phyloP scores from a whole-genome alignment of 805 yeast species.

The Zygosaccharomyces kombuchaensis region DNA sequence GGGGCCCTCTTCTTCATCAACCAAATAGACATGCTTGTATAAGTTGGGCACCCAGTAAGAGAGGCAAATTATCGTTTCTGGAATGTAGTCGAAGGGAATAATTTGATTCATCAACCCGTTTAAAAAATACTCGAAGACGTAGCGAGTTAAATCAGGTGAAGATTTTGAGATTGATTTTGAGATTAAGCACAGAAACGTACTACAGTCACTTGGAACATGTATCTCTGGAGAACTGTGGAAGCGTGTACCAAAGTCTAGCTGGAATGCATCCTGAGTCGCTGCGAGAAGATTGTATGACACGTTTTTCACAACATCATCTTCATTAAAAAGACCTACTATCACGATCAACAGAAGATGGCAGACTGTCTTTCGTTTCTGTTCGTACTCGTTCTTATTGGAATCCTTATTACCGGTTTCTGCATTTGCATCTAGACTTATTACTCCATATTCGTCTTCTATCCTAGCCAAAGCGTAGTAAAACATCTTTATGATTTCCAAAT shows the following conservation, averaged over 20 bases:
- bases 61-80: constrained; percentile 30
- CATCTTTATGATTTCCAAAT: constrained; percentile 63
- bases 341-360: constrained; percentile 61
- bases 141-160: constrained; percentile 57
- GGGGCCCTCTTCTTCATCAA: constrained; percentile 54
- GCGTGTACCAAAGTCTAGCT: constrained; percentile 54
- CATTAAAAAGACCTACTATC: constrained; percentile 63
- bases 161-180: constrained; percentile 53
- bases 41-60: constrained; percentile 76
- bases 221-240: constrained; percentile 53
- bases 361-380: constrained; percentile 37
- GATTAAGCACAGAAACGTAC: constrained; percentile 54
- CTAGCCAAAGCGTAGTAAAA: constrained; percentile 63
- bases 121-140: constrained; percentile 39
- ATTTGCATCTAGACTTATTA: constrained; percentile 1
- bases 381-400: constrained; percentile 29
- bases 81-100: constrained; percentile 21
- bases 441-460: constrained; percentile 37
- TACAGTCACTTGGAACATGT: constrained; percentile 63
- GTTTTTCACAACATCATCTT: constrained; percentile 53
- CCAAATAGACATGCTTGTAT: constrained; percentile 50
- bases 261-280: constrained; percentile 55
- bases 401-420: constrained; percentile 12
- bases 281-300: constrained; percentile 62
- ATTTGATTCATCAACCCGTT: constrained; percentile 25